Percentiles rank a stretch among this genome's conserved stretches.
Evolutionary conservation across 495 filamentous ascomycete species (phyloP).

Genomic region (Ramalina intermedia): DNA sequence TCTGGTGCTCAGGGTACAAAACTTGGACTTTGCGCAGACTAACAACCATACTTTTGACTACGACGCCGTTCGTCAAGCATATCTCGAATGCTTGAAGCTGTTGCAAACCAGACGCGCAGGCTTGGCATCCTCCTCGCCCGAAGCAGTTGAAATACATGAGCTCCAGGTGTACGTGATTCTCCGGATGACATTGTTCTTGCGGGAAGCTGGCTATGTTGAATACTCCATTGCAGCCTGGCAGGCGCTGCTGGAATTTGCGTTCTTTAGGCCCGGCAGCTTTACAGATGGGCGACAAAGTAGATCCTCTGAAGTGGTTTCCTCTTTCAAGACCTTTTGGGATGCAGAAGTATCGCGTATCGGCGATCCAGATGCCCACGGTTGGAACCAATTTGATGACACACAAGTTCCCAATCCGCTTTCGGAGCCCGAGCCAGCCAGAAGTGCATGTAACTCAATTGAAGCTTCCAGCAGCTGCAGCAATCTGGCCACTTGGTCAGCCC

Average conservation of each 20-base stretch:
- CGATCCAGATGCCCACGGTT: constrained; percentile 56
- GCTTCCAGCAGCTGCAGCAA: too few relatives aligned
- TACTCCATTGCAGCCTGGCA: constrained; percentile 72
- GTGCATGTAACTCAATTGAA: too few relatives aligned
- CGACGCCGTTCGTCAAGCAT: constrained; percentile 43
- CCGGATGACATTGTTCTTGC: constrained; percentile 54
- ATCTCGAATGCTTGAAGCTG: constrained; percentile 37
- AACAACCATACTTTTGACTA: constrained; percentile 54
- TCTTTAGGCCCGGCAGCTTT: constrained; percentile 34
- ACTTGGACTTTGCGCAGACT: constrained; percentile 63
- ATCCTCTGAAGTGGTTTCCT: constrained; percentile 17
- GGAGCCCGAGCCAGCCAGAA: too few relatives aligned
- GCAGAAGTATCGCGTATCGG: constrained; percentile 70
- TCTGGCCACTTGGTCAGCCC: constrained; percentile 39
- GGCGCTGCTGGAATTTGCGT: constrained; percentile 58
- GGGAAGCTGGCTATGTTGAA: constrained; percentile 71
- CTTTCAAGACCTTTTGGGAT: constrained; percentile 73
- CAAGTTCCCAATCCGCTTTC: not conserved
- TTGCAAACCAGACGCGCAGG: constrained; percentile 23
- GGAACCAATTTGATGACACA: constrained; percentile 39
- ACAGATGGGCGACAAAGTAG: not conserved
- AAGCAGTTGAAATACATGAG: constrained; percentile 17
- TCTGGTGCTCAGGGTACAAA: constrained; percentile 55
- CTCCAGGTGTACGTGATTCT: constrained; percentile 61
- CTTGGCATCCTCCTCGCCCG: not conserved